Evolutionary conservation across 352 stramenopile species (phyloP).

Genomic region (Phytophthora lateralis): DNA sequence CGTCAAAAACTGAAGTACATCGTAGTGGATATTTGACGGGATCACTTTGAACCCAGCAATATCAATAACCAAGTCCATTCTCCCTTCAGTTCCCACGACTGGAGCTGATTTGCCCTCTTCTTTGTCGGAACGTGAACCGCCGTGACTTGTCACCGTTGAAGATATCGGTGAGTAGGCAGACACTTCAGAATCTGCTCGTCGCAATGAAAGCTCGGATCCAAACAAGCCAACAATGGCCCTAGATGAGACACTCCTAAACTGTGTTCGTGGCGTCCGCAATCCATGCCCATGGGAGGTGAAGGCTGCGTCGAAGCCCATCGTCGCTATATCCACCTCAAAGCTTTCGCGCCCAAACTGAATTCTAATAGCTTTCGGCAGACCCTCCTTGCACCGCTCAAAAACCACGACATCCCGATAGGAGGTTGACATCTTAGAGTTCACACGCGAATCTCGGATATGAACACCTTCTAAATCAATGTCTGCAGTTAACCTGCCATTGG

Average conservation of each 20-base stretch:
- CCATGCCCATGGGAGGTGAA: slow-evolving; percentile 38
- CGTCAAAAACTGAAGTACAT: slow-evolving; percentile 77
- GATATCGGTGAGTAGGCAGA: slow-evolving; percentile 36
- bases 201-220: slow-evolving; percentile 38
- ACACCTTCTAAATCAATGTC: slow-evolving; percentile 63
- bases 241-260: slow-evolving; percentile 51
- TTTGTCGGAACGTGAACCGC: slow-evolving; percentile 18
- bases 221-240: slow-evolving; percentile 44
- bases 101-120: slow-evolving; percentile 17
- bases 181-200: slow-evolving; percentile 41
- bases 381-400: slow-evolving; percentile 56
- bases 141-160: slow-evolving; percentile 29
- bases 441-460: slow-evolving; percentile 71
- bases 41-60: slow-evolving; percentile 80
- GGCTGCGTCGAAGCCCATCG: slow-evolving; percentile 46
- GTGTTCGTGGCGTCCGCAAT: slow-evolving; percentile 27
- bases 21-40: slow-evolving; percentile 83
- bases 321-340: slow-evolving; percentile 44
- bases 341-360: slow-evolving; percentile 63
- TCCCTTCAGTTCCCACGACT: slow-evolving; percentile 37
- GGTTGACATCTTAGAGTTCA: slow-evolving; percentile 54
- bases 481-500: slow-evolving; percentile 48
- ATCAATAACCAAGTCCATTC: slow-evolving; percentile 74
- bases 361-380: slow-evolving; percentile 60
- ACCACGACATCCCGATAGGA: slow-evolving; percentile 79